A percentile compares a stretch with the other conserved stretches of the same genome.
These are phyloP conservation scores for Tripidium arundinaceum DNA, from an alignment of 202 grass and related monocot species.

Conservation along the genomic window DNA sequence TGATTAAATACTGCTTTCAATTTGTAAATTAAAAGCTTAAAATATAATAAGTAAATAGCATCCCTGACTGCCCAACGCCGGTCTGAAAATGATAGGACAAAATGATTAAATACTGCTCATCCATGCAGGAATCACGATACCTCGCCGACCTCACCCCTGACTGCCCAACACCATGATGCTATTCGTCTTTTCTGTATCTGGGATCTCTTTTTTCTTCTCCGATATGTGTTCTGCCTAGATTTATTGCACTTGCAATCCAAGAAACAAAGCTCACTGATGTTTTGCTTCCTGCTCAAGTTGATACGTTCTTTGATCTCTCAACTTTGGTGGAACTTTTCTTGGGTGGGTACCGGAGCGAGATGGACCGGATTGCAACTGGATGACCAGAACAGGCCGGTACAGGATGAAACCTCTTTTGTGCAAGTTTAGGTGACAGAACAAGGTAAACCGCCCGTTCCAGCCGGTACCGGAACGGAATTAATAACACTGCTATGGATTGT, in stretches of 20 bases:
- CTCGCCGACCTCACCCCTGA: too few relatives aligned
- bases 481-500: not conserved
- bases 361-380: not conserved
- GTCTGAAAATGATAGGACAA: too few relatives aligned
- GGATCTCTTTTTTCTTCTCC: too few relatives aligned
- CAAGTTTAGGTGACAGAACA: not conserved
- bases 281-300: not conserved
- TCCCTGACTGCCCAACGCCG: too few relatives aligned
- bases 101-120: too few relatives aligned
- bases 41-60: not conserved
- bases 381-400: not conserved
- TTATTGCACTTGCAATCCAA: not conserved
- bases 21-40: slow-evolving; percentile 15
- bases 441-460: not conserved
- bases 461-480: not conserved
- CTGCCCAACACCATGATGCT: too few relatives aligned
- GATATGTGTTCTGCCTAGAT: too few relatives aligned
- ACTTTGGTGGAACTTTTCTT: not conserved
- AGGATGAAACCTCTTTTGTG: not conserved
- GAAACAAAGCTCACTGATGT: not conserved
- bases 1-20: not conserved
- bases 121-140: too few relatives aligned
- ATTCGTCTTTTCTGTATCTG: too few relatives aligned
- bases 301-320: not conserved
- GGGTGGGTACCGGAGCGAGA: not conserved